These are phyloP conservation scores for Rubia tinctorum DNA, from an alignment of 305 asterid species.

Conservation along the genomic window DNA sequence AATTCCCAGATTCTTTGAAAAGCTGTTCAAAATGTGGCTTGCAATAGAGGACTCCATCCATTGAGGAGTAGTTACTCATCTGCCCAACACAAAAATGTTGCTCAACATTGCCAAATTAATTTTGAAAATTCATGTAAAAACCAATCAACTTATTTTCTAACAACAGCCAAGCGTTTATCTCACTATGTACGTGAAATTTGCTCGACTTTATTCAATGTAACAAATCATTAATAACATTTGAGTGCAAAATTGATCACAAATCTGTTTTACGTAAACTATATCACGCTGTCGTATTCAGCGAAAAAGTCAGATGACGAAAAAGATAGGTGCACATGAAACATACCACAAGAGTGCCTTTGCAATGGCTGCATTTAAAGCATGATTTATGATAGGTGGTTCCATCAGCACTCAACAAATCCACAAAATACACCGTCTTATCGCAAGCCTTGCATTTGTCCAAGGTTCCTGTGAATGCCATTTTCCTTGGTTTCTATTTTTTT, in stretches of 20 bases:
- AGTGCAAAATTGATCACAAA: no score
- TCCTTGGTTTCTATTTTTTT: neutral
- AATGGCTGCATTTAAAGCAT: constrained; percentile 95
- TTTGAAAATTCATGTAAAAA: no score
- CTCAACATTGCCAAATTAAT: no score
- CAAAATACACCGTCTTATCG: constrained; percentile 91
- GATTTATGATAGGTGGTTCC: constrained; percentile 72
- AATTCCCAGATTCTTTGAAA: constrained; percentile 49
- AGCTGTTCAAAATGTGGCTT: constrained; percentile 82
- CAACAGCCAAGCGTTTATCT: no score
- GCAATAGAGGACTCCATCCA: constrained; percentile 97
- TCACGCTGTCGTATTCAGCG: neutral
- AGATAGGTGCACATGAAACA: neutral
- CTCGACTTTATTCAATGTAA: no score
- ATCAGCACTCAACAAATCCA: constrained; percentile 81
- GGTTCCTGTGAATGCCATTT: constrained; percentile 90
- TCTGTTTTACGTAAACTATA: neutral
- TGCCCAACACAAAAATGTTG: constrained; percentile 15
- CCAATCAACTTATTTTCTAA: no score
- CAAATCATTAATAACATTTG: no score
- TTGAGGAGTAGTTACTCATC: constrained; percentile 98
- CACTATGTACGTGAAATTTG: no score
- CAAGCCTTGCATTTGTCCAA: constrained; percentile 97
- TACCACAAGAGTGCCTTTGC: constrained; percentile 99
- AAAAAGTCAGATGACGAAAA: neutral